phyloP scores from a whole-genome alignment of 768 basidiomycete species.

The Gelatoporia subvermispora region DNA sequence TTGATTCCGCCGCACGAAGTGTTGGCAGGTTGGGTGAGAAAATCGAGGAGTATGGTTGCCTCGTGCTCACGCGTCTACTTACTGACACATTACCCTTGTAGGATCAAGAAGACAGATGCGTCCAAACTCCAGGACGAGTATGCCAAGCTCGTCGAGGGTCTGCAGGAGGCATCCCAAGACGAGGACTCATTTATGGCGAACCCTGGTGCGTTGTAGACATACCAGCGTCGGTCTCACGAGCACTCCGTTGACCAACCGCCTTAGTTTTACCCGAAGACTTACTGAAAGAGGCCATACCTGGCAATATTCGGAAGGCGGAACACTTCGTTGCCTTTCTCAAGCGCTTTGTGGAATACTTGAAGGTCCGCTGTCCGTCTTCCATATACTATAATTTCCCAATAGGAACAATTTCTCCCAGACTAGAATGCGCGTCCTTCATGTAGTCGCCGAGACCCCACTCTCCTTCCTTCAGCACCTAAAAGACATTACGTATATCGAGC shows the following conservation, averaged over 20 bases:
- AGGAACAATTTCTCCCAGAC: slow-evolving; percentile 48
- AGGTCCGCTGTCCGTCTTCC: slow-evolving; percentile 44
- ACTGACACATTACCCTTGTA: slow-evolving; percentile 25
- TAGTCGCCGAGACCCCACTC: slow-evolving; percentile 95
- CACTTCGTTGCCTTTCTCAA: slow-evolving; percentile 99
- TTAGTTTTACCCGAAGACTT: slow-evolving; percentile 91
- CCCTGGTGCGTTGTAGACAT: slow-evolving; percentile 52
- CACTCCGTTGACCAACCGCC: slow-evolving; percentile 4
- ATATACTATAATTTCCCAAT: not conserved
- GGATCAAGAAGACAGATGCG: slow-evolving; percentile 92
- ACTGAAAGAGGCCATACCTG: slow-evolving; percentile 91
- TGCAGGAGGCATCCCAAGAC: slow-evolving; percentile 71
- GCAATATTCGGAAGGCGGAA: slow-evolving; percentile 97
- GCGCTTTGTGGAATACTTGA: slow-evolving; percentile 97
- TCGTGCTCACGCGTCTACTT: not conserved
- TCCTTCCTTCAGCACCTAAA: slow-evolving; percentile 98
- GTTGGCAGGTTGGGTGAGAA: slow-evolving; percentile 82
- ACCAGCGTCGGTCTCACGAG: not conserved
- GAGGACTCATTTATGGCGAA: slow-evolving; percentile 87
- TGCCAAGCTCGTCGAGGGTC: slow-evolving; percentile 87
- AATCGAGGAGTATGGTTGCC: slow-evolving; percentile 79
- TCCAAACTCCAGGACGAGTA: slow-evolving; percentile 96
- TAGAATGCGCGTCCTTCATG: slow-evolving; percentile 97
- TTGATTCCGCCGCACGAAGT: slow-evolving; percentile 89
- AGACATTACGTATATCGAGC: slow-evolving; percentile 97